Percentiles rank a stretch among this genome's conserved stretches.
These are phyloP conservation scores for Sporothrix dimorphospora DNA, from an alignment of 2,329 filamentous ascomycete genomes.

Conservation along the genomic window DNA sequence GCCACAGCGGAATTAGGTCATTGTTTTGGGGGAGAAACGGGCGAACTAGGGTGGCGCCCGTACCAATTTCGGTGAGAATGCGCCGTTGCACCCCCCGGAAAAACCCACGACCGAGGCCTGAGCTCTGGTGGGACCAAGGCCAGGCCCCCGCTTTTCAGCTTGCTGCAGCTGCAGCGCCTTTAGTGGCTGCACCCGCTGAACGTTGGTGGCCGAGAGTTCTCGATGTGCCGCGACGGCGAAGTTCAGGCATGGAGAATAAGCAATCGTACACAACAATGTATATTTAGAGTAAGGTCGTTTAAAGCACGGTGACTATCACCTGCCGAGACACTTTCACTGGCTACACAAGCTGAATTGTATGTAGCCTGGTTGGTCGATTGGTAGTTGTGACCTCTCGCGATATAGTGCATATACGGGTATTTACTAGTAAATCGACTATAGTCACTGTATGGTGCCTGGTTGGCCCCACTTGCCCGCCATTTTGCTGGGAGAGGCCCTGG, in stretches of 20 bases:
- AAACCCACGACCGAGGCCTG: conserved; percentile 1
- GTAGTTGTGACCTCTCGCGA: neutral
- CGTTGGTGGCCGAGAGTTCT: neutral
- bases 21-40: conserved; percentile 14
- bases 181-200: neutral
- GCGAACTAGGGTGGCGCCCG: neutral
- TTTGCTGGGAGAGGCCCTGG: conserved; percentile 12
- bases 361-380: neutral
- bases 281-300: no score
- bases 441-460: neutral
- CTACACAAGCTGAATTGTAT: no score
- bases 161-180: neutral
- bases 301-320: no score
- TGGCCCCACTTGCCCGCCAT: conserved; percentile 1
- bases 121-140: neutral
- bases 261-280: no score
- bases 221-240: no score
- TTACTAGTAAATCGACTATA: neutral
- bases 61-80: neutral
- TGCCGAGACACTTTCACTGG: no score
- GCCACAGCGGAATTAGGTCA: neutral
- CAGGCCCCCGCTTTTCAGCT: neutral
- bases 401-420: neutral
- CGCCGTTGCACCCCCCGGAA: conserved; percentile 5
- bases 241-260: no score